Percentiles rank a stretch among this genome's conserved stretches.
Conservation (phyloP, 768 basidiomycete species). For the Baorangia bicolor region DNA sequence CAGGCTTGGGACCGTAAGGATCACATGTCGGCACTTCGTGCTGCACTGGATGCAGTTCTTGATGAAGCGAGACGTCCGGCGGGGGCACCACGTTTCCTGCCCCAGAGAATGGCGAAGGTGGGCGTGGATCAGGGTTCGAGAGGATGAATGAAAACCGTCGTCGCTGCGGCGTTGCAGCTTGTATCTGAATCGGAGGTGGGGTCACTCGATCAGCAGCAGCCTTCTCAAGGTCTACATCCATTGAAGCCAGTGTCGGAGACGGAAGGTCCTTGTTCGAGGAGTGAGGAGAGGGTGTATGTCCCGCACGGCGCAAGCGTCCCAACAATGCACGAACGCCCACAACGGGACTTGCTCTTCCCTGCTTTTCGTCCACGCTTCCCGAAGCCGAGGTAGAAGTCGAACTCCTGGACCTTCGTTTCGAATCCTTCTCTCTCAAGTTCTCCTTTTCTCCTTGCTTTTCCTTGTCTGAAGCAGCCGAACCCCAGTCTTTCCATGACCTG, state of each 20-base stretch:
- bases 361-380: conserved; percentile 25
- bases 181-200: conserved; percentile 15
- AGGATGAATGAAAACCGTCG: conserved; percentile 31
- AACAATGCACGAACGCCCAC: conserved; percentile 28
- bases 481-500: conserved; percentile 24
- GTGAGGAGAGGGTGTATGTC: conserved; percentile 30
- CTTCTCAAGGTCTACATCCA: conserved; percentile 18
- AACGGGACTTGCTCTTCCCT: conserved; percentile 22
- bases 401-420: conserved; percentile 14
- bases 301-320: conserved; percentile 25
- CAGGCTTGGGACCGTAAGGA: background rate
- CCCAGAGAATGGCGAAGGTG: conserved; percentile 19
- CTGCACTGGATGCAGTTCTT: background rate
- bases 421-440: conserved; percentile 13
- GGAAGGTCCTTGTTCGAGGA: conserved; percentile 24
- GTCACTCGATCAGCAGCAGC: conserved; percentile 2
- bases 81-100: background rate
- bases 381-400: conserved; percentile 12
- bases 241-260: conserved; percentile 5
- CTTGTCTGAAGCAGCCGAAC: conserved; percentile 18
- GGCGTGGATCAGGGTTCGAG: conserved; percentile 31
- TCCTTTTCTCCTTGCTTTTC: conserved; percentile 16
- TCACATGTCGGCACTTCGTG: background rate
- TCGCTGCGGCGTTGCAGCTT: conserved; percentile 17
- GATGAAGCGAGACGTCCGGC: background rate